Evolutionary conservation across 2,329 filamentous ascomycete species (phyloP).

Genomic region (Boeremia exigua): DNA sequence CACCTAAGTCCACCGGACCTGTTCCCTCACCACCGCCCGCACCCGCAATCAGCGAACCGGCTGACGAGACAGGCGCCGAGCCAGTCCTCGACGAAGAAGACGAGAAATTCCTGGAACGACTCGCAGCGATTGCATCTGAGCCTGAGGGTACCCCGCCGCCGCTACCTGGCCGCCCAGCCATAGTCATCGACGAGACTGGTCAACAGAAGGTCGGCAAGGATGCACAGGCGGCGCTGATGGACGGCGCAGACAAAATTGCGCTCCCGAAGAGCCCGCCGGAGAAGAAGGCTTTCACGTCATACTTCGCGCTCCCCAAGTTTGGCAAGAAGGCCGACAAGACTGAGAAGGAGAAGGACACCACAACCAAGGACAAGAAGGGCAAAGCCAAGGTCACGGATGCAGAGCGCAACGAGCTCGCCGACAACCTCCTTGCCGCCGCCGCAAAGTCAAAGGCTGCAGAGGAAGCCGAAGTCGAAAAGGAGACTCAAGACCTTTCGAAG

Average conservation of each 20-base stretch:
- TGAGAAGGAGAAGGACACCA: constrained; percentile 41
- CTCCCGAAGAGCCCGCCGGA: constrained; percentile 57
- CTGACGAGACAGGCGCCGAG: constrained; percentile 38
- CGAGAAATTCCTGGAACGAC: constrained; percentile 61
- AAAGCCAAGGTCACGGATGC: constrained; percentile 45
- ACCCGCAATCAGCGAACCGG: constrained; percentile 31
- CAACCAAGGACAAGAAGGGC: constrained; percentile 29
- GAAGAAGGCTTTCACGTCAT: constrained; percentile 48
- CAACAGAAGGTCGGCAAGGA: constrained; percentile 49
- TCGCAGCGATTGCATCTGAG: constrained; percentile 55
- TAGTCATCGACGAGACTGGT: constrained; percentile 42
- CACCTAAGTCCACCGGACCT: constrained; percentile 32
- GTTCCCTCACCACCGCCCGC: constrained; percentile 24
- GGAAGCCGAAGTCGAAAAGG: constrained; percentile 55
- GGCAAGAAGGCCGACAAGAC: constrained; percentile 42
- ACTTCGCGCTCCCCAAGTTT: constrained; percentile 41
- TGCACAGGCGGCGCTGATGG: constrained; percentile 54
- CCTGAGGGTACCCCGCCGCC: constrained; percentile 51
- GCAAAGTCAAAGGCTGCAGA: constrained; percentile 41
- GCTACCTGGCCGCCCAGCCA: constrained; percentile 46
- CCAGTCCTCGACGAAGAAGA: constrained; percentile 66
- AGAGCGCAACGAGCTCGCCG: constrained; percentile 44
- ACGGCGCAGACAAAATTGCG: constrained; percentile 56
- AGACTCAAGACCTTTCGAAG: constrained; percentile 74
- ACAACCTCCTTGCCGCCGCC: constrained; percentile 43